Conservation (phyloP, 192 early-diverging fungal species). For the Endogone sp. region DNA sequence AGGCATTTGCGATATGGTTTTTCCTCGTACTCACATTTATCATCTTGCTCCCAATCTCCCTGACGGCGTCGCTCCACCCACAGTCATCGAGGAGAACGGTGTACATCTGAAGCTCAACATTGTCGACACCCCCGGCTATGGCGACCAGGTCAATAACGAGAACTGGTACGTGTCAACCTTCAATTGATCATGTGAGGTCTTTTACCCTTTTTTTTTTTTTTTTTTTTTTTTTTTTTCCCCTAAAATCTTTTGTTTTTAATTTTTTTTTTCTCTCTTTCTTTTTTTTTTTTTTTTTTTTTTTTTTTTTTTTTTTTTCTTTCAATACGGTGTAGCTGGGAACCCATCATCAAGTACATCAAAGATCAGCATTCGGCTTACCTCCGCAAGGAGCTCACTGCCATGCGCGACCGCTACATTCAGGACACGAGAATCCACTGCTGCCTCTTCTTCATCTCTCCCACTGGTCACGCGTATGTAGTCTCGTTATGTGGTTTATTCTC, state of each 20-base stretch:
- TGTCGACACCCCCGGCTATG: slow-evolving; percentile 97
- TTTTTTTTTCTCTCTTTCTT: not conserved
- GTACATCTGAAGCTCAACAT: slow-evolving; percentile 92
- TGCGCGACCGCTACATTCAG: slow-evolving; percentile 84
- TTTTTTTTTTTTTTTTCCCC: too few species aligned
- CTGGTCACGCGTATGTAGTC: slow-evolving; percentile 79
- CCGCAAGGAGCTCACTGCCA: slow-evolving; percentile 86
- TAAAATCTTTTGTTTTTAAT: not conserved
- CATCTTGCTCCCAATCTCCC: not conserved
- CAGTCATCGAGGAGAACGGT: slow-evolving; percentile 94
- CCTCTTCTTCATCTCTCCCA: slow-evolving; percentile 95
- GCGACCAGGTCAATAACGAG: slow-evolving; percentile 99
- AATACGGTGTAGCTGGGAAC: slow-evolving; percentile 72
- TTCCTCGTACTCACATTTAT: slow-evolving; percentile 3
- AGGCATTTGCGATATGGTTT: not conserved
- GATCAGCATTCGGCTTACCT: slow-evolving; percentile 97
- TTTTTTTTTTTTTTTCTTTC: not conserved
- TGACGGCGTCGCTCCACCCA: not conserved
- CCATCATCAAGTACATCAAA: slow-evolving; percentile 98
- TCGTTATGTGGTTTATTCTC: too few species aligned
- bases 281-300: not conserved
- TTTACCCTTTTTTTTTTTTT: too few species aligned
- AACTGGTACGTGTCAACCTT: slow-evolving; percentile 87
- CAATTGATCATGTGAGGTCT: not conserved
- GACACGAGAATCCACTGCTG: slow-evolving; percentile 96